Conservation (phyloP, 805 yeast species). For the Metschnikowia peoriensis region DNA sequence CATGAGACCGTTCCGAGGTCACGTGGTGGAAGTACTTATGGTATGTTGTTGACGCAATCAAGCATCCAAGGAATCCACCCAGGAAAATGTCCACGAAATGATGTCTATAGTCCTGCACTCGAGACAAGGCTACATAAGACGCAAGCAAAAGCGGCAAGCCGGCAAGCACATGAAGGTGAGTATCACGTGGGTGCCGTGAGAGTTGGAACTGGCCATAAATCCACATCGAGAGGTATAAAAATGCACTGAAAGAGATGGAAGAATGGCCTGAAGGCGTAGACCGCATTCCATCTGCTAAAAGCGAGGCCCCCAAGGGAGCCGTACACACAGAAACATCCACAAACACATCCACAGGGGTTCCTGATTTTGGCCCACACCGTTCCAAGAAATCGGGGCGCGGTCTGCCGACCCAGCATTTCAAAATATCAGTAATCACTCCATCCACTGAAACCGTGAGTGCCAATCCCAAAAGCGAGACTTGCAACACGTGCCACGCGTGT, state of each 20-base stretch:
- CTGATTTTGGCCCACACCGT: constrained; percentile 15
- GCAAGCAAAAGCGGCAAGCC: constrained; percentile 23
- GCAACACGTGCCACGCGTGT: constrained; percentile 24
- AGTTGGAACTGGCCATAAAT: constrained; percentile 40
- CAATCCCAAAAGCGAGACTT: constrained; percentile 31
- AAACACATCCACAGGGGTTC: constrained; percentile 15
- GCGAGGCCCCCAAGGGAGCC: constrained; percentile 23
- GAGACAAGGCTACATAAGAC: constrained; percentile 24
- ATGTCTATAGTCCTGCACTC: constrained; percentile 30
- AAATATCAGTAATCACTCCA: constrained; percentile 36
- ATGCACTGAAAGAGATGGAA: constrained; percentile 50
- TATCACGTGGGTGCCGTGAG: constrained; percentile 8
- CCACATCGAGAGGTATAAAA: constrained; percentile 49
- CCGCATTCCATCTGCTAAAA: constrained; percentile 51
- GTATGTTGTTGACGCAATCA: constrained; percentile 27
- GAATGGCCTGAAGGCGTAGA: constrained; percentile 61
- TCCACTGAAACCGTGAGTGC: constrained; percentile 26
- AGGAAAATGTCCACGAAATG: constrained; percentile 34
- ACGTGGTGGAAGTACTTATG: constrained; percentile 27
- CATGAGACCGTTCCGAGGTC: constrained; percentile 9
- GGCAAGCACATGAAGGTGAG: constrained; percentile 13
- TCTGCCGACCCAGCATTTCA: constrained; percentile 34
- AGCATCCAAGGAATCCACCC: constrained; percentile 33
- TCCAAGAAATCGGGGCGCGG: constrained; percentile 21
- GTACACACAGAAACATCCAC: constrained; percentile 25